These are phyloP conservation scores for Bipolaris oryzae DNA, from an alignment of 2,329 filamentous ascomycete genomes.

Conservation along the genomic window DNA sequence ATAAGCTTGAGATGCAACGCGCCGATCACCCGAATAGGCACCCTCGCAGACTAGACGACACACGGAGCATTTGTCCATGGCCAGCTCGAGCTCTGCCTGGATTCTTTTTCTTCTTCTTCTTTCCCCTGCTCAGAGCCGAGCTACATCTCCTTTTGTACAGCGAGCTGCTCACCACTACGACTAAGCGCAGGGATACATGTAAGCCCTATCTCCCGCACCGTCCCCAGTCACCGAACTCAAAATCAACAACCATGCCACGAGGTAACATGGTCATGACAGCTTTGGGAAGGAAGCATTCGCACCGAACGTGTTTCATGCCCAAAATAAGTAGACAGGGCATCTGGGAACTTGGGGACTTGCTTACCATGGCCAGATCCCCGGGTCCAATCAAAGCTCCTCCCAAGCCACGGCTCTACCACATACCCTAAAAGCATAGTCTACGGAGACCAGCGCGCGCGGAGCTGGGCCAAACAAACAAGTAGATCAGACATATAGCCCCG, in stretches of 20 bases:
- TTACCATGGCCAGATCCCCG: no score
- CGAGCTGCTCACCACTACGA: background rate
- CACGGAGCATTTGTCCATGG: background rate
- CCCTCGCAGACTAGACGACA: background rate
- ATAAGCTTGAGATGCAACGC: background rate
- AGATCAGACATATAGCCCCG: no score
- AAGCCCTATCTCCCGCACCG: background rate
- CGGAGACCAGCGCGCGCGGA: no score
- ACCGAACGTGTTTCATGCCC: no score
- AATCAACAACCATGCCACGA: background rate
- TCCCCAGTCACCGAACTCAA: background rate
- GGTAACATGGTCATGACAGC: background rate
- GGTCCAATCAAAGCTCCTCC: no score
- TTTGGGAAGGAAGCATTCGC: background rate
- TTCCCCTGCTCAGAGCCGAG: background rate
- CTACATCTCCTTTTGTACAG: background rate
- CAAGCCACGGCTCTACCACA: no score
- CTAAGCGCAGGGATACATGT: background rate
- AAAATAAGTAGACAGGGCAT: no score
- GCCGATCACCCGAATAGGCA: constrained; percentile 8
- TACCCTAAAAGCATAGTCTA: no score
- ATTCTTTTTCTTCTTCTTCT: background rate
- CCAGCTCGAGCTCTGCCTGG: background rate
- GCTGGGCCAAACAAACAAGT: no score
- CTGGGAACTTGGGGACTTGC: no score